Conservation (phyloP, 805 yeast species). For the Suhomyces prunicola region DNA sequence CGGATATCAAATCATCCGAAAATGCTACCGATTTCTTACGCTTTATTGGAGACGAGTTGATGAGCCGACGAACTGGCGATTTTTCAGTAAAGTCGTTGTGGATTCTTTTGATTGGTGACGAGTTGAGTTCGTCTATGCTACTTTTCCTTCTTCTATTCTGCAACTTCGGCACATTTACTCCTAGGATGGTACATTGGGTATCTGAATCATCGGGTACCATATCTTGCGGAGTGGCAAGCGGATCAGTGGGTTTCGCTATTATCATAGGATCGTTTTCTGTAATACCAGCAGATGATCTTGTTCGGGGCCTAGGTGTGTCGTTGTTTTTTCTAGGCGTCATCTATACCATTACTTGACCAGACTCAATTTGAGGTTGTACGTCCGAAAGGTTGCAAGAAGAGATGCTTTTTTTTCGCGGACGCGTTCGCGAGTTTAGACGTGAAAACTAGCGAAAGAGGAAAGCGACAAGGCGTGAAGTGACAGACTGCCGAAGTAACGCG, state of each 20-base stretch:
- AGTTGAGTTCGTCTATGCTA: conserved; percentile 17
- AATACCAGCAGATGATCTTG: background rate
- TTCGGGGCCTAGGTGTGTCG: background rate
- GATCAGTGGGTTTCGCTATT: background rate
- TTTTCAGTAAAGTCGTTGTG: background rate
- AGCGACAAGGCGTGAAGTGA: background rate
- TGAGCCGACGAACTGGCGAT: conserved; percentile 3
- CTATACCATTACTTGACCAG: background rate
- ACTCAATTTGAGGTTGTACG: background rate
- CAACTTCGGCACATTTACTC: conserved; percentile 1
- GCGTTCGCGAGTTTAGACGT: background rate
- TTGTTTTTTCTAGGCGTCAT: background rate
- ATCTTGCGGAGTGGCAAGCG: background rate
- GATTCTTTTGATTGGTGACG: conserved; percentile 21
- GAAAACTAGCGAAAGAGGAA: background rate
- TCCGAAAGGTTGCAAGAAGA: background rate
- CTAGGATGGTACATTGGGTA: conserved; percentile 2
- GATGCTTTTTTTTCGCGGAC: background rate
- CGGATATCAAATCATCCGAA: conserved; percentile 36
- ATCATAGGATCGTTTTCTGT: background rate
- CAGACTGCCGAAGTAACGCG: background rate
- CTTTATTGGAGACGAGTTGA: conserved; percentile 23
- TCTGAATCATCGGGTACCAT: background rate
- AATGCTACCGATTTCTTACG: conserved; percentile 36
- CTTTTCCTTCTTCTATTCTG: background rate